phyloP scores from a whole-genome alignment of 768 basidiomycete species.

The Strobilomyces confusus region DNA sequence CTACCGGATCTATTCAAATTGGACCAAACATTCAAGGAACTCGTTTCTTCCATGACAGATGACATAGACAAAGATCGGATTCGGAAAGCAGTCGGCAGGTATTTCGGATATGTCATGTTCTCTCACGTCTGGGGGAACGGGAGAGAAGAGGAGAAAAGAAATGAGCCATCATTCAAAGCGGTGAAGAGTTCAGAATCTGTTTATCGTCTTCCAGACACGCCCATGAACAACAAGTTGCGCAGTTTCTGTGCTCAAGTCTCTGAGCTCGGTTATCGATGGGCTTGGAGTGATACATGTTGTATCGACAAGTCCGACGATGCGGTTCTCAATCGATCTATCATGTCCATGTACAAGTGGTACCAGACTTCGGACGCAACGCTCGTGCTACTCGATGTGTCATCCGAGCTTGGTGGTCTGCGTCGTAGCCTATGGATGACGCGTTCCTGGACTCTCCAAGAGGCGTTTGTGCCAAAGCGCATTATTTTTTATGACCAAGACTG shows the following conservation, averaged over 20 bases:
- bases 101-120: not conserved
- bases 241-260: not conserved
- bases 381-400: not conserved
- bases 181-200: not conserved
- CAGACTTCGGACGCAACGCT: not conserved
- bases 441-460: not conserved
- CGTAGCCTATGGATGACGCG: not conserved
- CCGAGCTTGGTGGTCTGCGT: not conserved
- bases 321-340: not conserved
- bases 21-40: not conserved
- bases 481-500: not conserved
- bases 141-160: no score
- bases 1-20: not conserved
- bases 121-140: not conserved
- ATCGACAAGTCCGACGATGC: not conserved
- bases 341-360: conserved; percentile 1
- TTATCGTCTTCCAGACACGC: not conserved
- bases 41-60: not conserved
- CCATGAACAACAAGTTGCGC: not conserved
- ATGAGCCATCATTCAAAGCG: no score
- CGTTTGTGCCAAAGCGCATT: not conserved
- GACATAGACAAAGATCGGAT: not conserved
- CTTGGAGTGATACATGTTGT: not conserved
- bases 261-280: not conserved
- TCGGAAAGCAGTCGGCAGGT: not conserved